These are phyloP conservation scores for Epichloe gansuensis DNA, from an alignment of 2,329 filamentous ascomycete species.

Conservation along the genomic window DNA sequence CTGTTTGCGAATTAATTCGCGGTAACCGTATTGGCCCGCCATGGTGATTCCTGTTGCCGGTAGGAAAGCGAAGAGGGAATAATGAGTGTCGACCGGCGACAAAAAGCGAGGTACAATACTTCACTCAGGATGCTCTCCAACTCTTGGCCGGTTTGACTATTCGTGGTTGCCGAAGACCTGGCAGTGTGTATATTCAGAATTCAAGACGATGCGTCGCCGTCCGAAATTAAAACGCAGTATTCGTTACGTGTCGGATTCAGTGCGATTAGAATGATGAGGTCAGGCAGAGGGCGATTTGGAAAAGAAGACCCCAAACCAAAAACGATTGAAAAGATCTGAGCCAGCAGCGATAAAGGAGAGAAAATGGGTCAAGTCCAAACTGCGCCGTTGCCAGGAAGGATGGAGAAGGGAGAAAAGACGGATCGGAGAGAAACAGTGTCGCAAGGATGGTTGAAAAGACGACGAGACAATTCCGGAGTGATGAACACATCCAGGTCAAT, in stretches of 20 bases:
- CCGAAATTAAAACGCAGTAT: too few species aligned
- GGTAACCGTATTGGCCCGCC: conserved; percentile 29
- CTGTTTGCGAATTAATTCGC: conserved; percentile 46
- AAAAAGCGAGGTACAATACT: not conserved
- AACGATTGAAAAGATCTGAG: conserved; percentile 32
- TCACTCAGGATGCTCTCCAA: not conserved
- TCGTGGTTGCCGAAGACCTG: too few species aligned
- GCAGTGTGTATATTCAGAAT: too few species aligned
- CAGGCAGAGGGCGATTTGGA: too few species aligned
- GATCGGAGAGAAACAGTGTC: conserved; percentile 5
- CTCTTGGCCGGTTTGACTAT: not conserved
- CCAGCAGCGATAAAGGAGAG: conserved; percentile 36
- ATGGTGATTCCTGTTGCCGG: conserved; percentile 10
- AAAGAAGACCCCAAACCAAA: too few species aligned
- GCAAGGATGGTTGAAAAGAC: not conserved
- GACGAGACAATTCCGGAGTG: not conserved
- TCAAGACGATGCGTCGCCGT: too few species aligned
- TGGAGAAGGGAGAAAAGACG: conserved; percentile 12
- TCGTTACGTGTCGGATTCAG: not conserved
- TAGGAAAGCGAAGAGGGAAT: conserved; percentile 10
- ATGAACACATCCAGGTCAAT: not conserved
- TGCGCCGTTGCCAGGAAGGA: conserved; percentile 7
- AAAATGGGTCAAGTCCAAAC: conserved; percentile 6
- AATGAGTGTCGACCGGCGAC: conserved; percentile 45
- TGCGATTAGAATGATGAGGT: not conserved